Conservation (phyloP, 2,329 filamentous ascomycete genomes). For the Colletotrichum acutatum region DNA sequence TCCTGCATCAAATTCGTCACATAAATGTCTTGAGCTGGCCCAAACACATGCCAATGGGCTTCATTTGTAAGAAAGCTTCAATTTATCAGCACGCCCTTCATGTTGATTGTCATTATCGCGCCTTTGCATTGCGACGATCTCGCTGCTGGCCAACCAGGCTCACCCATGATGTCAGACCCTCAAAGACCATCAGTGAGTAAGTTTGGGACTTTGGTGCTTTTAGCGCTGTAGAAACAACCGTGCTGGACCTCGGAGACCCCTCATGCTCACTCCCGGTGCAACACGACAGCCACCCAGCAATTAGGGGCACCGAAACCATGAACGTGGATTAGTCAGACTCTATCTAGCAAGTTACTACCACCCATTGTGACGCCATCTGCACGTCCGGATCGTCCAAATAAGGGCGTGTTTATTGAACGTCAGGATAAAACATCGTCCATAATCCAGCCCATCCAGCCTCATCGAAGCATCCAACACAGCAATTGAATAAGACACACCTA, state of each 20-base stretch:
- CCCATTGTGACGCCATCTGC: slow-evolving; percentile 21
- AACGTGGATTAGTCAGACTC: not conserved
- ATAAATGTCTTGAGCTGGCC: not conserved
- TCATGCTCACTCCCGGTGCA: not conserved
- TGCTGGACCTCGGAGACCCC: not conserved
- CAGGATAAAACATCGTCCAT: not conserved
- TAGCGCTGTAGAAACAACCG: not conserved
- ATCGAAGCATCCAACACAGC: not conserved
- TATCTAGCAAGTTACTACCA: too few relatives aligned
- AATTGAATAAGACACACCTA: not conserved
- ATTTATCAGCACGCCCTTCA: slow-evolving; percentile 10
- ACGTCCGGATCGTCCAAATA: not conserved
- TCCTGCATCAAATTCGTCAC: too few relatives aligned
- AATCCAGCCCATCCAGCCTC: not conserved
- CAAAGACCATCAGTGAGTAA: too few relatives aligned
- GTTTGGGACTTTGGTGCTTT: not conserved
- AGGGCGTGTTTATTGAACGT: not conserved
- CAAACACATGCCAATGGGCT: not conserved
- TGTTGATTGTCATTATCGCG: not conserved
- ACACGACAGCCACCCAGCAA: not conserved
- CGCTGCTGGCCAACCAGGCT: not conserved
- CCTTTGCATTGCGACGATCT: slow-evolving; percentile 3
- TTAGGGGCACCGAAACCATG: not conserved
- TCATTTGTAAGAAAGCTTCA: not conserved
- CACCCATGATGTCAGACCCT: slow-evolving; percentile 20